These are phyloP conservation scores for Oryza brachyantha DNA, from an alignment of 176 grass and related monocot genomes.

Conservation along the genomic window DNA sequence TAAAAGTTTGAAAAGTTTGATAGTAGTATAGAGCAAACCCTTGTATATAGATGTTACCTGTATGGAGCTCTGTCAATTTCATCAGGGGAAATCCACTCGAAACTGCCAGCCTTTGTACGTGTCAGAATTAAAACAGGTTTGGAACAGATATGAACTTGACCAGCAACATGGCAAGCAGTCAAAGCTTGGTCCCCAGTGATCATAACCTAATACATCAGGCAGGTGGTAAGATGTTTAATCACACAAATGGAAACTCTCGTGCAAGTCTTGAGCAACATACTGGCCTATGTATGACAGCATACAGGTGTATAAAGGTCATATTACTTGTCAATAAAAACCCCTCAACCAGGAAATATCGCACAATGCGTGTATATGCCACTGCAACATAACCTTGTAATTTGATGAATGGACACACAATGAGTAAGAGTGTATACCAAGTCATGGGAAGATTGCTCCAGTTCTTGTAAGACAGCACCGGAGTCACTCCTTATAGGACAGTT, in stretches of 20 bases:
- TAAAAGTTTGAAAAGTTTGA: neutral
- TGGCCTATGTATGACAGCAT: neutral
- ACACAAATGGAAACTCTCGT: conserved; percentile 20
- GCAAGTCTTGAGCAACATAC: neutral
- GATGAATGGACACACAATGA: neutral
- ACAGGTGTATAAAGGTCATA: neutral
- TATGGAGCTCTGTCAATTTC: conserved; percentile 80
- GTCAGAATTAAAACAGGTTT: conserved; percentile 83
- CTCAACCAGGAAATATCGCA: neutral
- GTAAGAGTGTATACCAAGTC: conserved; percentile 70
- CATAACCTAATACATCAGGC: conserved; percentile 70
- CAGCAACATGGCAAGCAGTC: conserved; percentile 96
- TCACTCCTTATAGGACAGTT: conserved; percentile 94
- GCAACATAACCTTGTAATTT: neutral
- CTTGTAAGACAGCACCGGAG: conserved; percentile 69
- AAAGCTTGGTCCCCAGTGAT: conserved; percentile 97
- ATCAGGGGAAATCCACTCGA: conserved; percentile 93
- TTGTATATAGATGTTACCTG: conserved; percentile 52
- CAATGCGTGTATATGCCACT: neutral
- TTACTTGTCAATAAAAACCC: neutral
- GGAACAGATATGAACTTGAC: conserved; percentile 88
- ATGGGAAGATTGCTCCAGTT: conserved; percentile 92
- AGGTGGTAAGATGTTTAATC: conserved; percentile 27
- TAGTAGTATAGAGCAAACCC: neutral
- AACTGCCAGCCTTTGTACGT: conserved; percentile 43